These are phyloP conservation scores for Phoma sp. DNA, from an alignment of 2,329 filamentous ascomycete genomes.

Conservation along the genomic window DNA sequence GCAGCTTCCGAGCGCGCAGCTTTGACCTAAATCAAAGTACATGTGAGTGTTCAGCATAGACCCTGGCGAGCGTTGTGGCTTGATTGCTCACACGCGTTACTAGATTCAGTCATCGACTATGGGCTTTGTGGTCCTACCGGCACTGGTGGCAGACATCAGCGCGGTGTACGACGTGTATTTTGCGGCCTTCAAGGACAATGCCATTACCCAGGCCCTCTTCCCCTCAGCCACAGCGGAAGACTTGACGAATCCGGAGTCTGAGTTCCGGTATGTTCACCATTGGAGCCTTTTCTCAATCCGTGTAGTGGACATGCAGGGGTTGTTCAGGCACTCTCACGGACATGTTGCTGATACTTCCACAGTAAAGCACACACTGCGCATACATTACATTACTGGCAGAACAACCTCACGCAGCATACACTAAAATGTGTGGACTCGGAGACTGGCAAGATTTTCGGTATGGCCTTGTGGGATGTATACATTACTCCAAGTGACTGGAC, in stretches of 20 bases:
- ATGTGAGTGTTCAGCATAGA: constrained; percentile 7
- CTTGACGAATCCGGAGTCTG: constrained; percentile 27
- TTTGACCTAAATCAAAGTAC: not conserved
- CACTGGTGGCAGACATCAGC: constrained; percentile 57
- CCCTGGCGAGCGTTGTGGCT: not conserved
- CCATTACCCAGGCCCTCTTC: constrained; percentile 56
- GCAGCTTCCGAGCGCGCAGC: not conserved
- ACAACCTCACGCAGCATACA: constrained; percentile 54
- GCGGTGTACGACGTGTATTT: constrained; percentile 59
- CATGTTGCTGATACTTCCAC: constrained; percentile 11
- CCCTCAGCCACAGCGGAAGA: constrained; percentile 38
- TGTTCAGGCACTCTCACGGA: not conserved
- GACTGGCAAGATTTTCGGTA: constrained; percentile 55
- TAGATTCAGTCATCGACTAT: constrained; percentile 17
- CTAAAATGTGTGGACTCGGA: constrained; percentile 57
- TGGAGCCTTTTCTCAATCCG: not conserved
- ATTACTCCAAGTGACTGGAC: constrained; percentile 53
- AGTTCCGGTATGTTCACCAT: constrained; percentile 29
- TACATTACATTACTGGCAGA: constrained; percentile 52
- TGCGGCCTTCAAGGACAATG: constrained; percentile 53
- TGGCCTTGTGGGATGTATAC: constrained; percentile 58
- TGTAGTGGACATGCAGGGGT: too few relatives aligned
- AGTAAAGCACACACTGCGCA: constrained; percentile 54
- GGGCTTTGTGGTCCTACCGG: constrained; percentile 54
- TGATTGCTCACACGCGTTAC: constrained; percentile 8